Base-by-base conservation (phyloP, 768 basidiomycete genomes). In the Boletus reticulatus region DNA sequence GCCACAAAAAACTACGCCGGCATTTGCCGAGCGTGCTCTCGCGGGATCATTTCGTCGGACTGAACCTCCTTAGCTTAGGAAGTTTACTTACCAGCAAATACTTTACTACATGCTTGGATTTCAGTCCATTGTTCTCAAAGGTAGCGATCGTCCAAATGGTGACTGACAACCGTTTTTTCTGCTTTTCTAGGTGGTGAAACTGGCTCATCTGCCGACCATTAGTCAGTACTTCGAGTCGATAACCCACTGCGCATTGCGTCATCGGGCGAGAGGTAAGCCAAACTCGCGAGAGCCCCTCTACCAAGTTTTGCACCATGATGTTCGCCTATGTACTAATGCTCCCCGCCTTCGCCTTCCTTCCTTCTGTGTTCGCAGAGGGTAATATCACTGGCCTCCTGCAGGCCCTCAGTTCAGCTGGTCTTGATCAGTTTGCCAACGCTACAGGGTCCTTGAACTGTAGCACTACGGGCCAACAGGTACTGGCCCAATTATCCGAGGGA, bases 391-490 rank as follows among this genome's bases (percentile, higher is more conserved):
- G 68, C 10, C 70, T 82, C 27, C 41, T 77, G 14, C 63, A 68
- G 22, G 70, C 73, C 22, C 72, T 85, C 19, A 68, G 73, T 48
- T 45, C 56, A 38, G 55, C 69, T 11, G 78, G 80, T 11, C 75
- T 81, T 48, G 76, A 74, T 31, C 64, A 68, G 29, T 66, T 87
- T 38, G 76, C 78, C 19, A 62, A 61, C 29, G 66, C 73, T 32
- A 70, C 79, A 6, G 53, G 64, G 16, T 66, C 65, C 42, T 66
- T 86, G 64, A 82, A 82, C 47, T 60, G 68, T 29, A 81, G 79
- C 16, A 48, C 68, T 14, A 63, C 56, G 8, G 87, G 83, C 6
- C 67, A 73, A 53, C 58, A 63, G 17, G 65, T 86, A n/a, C 68
- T 85, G 34, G 44, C 62, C 7, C 58, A 74, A 52, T 69, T 84